These are phyloP conservation scores for Davidsoniella eucalypti DNA, from an alignment of 2,329 filamentous ascomycete genomes.

Conservation along the genomic window DNA sequence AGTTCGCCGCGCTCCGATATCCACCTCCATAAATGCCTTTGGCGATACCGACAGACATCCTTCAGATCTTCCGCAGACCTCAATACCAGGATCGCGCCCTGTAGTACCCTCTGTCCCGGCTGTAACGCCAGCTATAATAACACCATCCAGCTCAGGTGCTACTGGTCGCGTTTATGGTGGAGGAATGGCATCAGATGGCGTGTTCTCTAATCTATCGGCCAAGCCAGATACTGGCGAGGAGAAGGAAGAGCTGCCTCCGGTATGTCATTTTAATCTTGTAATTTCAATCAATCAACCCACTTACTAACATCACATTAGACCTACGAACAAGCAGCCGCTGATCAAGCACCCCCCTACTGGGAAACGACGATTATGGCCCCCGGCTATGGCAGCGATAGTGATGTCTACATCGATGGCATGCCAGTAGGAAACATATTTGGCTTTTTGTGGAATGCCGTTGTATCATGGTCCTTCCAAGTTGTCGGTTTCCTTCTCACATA, in stretches of 20 bases:
- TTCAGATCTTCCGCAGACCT: slow-evolving; percentile 14
- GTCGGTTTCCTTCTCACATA: slow-evolving; percentile 97
- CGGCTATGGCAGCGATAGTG: slow-evolving; percentile 74
- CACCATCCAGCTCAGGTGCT: not conserved
- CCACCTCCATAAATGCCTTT: slow-evolving; percentile 5
- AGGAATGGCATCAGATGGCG: slow-evolving; percentile 73
- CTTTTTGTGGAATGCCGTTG: slow-evolving; percentile 88
- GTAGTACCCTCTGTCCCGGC: not conserved
- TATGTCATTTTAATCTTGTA: slow-evolving; percentile 29
- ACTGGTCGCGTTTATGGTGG: slow-evolving; percentile 42
- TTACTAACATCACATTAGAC: slow-evolving; percentile 42
- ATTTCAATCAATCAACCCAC: not conserved
- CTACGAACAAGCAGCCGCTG: slow-evolving; percentile 94
- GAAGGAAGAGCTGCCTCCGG: slow-evolving; percentile 80
- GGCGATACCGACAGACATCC: too few relatives aligned
- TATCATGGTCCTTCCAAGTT: slow-evolving; percentile 92
- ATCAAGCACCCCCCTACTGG: slow-evolving; percentile 95
- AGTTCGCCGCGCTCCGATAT: slow-evolving; percentile 40
- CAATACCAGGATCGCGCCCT: slow-evolving; percentile 1
- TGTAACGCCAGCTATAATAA: not conserved
- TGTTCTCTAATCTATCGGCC: slow-evolving; percentile 87
- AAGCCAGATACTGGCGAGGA: slow-evolving; percentile 65
- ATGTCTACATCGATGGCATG: slow-evolving; percentile 93
- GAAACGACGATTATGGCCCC: slow-evolving; percentile 95
- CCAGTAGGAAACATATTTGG: slow-evolving; percentile 78